Conservation (phyloP, 768 basidiomycete genomes). For the Dacryopinax spathularia region DNA sequence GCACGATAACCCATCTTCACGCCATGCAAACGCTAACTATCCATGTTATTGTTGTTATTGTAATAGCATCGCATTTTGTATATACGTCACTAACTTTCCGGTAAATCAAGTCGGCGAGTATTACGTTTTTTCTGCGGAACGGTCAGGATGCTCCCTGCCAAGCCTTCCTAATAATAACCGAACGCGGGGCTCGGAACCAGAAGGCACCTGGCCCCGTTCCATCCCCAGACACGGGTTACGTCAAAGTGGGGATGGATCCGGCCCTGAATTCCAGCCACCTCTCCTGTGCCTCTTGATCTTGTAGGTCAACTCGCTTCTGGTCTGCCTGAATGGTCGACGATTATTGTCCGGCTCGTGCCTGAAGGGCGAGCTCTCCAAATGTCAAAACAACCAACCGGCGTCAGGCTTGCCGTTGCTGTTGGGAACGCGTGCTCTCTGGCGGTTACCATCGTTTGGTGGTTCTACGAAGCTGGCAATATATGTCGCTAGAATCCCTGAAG, state of each 20-base stretch:
- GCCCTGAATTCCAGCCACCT: not conserved
- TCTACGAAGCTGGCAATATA: not conserved
- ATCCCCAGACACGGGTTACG: not conserved
- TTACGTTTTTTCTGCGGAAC: too few species aligned
- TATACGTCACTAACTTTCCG: too few species aligned
- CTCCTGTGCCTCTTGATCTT: not conserved
- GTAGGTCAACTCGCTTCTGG: not conserved
- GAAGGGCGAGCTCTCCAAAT: too few species aligned
- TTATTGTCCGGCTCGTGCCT: too few species aligned
- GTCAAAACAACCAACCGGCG: not conserved
- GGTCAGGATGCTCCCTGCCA: not conserved
- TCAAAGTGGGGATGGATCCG: not conserved
- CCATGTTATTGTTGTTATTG: too few species aligned
- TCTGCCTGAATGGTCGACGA: too few species aligned
- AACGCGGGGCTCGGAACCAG: not conserved
- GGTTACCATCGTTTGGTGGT: not conserved
- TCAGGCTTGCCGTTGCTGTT: too few species aligned
- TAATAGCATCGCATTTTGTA: too few species aligned
- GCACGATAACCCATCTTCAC: too few species aligned
- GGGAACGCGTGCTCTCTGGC: too few species aligned
- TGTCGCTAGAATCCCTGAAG: constrained; percentile 1
- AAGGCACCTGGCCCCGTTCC: not conserved
- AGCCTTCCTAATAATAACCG: not conserved
- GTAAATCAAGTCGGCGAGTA: too few species aligned
- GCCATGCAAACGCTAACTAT: too few species aligned